Conservation (phyloP, 176 grass and related monocot genomes). For the Zoysia japonica region DNA sequence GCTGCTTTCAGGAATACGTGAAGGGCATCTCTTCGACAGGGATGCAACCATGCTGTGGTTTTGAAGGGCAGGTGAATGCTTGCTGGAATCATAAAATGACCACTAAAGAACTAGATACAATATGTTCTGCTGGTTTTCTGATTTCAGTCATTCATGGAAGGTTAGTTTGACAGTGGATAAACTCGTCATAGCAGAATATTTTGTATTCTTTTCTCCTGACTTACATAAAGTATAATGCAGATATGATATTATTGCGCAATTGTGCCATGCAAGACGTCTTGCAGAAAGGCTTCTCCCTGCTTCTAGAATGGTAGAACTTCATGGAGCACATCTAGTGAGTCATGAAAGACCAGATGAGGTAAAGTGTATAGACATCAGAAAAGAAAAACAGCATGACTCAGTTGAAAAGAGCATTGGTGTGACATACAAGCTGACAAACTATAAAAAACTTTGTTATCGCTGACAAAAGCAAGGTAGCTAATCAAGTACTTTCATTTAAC, state of each 20-base stretch:
- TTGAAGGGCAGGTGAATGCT: constrained; percentile 94
- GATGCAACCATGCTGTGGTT: constrained; percentile 93
- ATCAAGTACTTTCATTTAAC: background rate
- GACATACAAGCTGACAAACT: background rate
- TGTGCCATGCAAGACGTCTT: constrained; percentile 76
- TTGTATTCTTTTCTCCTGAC: background rate
- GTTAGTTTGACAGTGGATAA: constrained; percentile 42
- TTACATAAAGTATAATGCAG: constrained; percentile 43
- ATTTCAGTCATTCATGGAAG: constrained; percentile 97
- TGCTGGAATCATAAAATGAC: constrained; percentile 93
- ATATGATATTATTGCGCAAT: constrained; percentile 81
- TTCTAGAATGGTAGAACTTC: constrained; percentile 94
- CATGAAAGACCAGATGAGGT: constrained; percentile 97
- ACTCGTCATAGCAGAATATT: background rate
- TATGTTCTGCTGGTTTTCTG: constrained; percentile 70
- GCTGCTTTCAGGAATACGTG: constrained; percentile 76
- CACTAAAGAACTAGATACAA: constrained; percentile 66
- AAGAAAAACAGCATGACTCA: background rate
- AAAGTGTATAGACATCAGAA: constrained; percentile 2
- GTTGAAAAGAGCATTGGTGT: background rate
- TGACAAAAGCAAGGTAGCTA: background rate
- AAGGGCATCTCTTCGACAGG: constrained; percentile 83
- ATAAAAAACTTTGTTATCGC: background rate
- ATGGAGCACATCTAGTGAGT: constrained; percentile 94
- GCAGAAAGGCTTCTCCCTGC: constrained; percentile 70